phyloP scores from a whole-genome alignment of 2,329 filamentous ascomycete genomes.

The Geosmithia putterillii region DNA sequence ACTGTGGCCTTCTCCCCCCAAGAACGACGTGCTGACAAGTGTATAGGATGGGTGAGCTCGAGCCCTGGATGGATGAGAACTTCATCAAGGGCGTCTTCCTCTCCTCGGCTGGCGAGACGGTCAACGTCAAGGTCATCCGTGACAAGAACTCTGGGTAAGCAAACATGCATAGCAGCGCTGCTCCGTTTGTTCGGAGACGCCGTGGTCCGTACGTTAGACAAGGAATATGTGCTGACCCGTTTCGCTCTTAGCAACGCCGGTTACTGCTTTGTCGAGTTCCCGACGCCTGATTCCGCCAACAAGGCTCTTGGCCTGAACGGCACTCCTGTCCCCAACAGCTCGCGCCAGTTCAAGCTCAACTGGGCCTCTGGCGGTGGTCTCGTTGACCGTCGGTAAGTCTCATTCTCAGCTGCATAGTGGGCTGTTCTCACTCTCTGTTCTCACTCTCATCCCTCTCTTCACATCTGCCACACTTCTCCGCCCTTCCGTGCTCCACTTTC shows the following conservation, averaged over 20 bases:
- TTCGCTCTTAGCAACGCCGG: constrained; percentile 69
- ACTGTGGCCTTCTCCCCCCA: neutral
- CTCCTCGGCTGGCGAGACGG: constrained; percentile 81
- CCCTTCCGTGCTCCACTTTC: neutral
- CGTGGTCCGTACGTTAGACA: neutral
- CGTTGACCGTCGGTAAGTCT: constrained; percentile 72
- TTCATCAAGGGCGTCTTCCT: constrained; percentile 89
- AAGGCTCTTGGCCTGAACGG: constrained; percentile 90
- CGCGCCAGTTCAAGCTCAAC: constrained; percentile 95
- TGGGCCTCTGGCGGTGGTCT: constrained; percentile 96
- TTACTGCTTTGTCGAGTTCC: constrained; percentile 97
- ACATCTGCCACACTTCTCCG: neutral
- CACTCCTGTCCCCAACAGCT: constrained; percentile 81
- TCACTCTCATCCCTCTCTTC: neutral
- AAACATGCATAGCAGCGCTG: neutral
- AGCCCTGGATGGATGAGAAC: constrained; percentile 98
- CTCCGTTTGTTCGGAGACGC: too few relatives aligned
- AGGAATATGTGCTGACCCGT: neutral
- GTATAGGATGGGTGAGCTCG: constrained; percentile 92
- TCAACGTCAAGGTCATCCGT: constrained; percentile 99
- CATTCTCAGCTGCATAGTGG: neutral
- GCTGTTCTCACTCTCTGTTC: neutral
- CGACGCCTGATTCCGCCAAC: constrained; percentile 67
- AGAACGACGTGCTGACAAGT: neutral
- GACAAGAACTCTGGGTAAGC: constrained; percentile 96